A percentile compares a stretch with the other conserved stretches of the same genome.
These are phyloP conservation scores for Aegilops tauschii DNA, from an alignment of 176 grass and related monocot genomes.

Conservation along the genomic window DNA sequence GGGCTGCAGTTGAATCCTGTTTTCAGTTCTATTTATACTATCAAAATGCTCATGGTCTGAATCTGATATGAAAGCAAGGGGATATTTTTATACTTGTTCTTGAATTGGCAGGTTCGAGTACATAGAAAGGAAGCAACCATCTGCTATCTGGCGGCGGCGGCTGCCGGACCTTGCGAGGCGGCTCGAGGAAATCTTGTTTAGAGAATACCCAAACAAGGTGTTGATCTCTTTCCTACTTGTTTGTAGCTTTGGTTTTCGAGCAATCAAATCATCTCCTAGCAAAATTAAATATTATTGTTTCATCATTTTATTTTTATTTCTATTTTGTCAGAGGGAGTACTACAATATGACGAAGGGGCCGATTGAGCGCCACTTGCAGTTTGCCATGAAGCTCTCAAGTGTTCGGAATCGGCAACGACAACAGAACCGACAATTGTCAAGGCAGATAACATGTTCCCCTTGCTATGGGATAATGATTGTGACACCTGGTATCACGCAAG, in stretches of 20 bases:
- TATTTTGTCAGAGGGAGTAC: constrained; percentile 66
- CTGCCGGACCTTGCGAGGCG: constrained; percentile 30
- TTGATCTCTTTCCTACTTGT: background rate
- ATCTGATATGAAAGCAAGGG: background rate
- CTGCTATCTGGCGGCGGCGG: constrained; percentile 8
- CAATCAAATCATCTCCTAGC: background rate
- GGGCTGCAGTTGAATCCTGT: background rate
- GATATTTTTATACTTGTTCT: constrained; percentile 4
- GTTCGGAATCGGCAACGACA: constrained; percentile 35
- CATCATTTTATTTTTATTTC: constrained; percentile 3
- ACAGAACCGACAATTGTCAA: constrained; percentile 42
- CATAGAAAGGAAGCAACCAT: constrained; percentile 24
- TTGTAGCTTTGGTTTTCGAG: constrained; percentile 17
- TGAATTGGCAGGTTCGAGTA: constrained; percentile 21
- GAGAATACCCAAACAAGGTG: constrained; percentile 52
- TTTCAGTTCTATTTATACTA: background rate
- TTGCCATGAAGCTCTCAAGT: constrained; percentile 42
- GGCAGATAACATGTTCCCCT: constrained; percentile 52
- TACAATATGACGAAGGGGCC: constrained; percentile 48
- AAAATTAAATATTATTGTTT: constrained; percentile 19
- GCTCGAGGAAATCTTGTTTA: constrained; percentile 52
- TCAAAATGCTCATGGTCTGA: background rate
- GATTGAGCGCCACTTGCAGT: background rate
- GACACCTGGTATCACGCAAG: constrained; percentile 72
- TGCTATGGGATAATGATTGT: constrained; percentile 66